These are phyloP conservation scores for Macrophomina pseudophaseolina DNA, from an alignment of 2,329 filamentous ascomycete species.

Conservation along the genomic window DNA sequence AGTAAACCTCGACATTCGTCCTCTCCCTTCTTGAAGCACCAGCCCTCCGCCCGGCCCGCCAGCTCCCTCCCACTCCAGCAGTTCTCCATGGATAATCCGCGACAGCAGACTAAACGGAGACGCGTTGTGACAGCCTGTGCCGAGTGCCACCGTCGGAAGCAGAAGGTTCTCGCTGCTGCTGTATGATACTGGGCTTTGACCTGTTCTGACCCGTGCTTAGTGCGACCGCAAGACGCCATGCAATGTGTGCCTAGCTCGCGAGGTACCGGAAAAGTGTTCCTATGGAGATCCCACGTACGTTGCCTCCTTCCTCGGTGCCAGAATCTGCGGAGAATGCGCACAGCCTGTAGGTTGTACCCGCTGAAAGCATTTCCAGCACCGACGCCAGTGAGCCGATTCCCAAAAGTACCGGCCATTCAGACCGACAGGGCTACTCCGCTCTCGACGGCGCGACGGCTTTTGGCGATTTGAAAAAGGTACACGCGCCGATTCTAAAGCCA, in stretches of 20 bases:
- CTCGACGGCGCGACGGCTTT: slow-evolving; percentile 7
- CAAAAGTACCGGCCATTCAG: slow-evolving; percentile 4
- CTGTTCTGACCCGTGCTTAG: neutral
- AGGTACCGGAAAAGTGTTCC: slow-evolving; percentile 9
- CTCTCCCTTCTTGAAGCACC: neutral
- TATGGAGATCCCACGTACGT: slow-evolving; percentile 2
- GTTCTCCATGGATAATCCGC: neutral
- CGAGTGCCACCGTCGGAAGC: slow-evolving; percentile 17
- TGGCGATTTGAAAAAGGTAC: slow-evolving; percentile 5
- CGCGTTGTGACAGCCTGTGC: slow-evolving; percentile 3
- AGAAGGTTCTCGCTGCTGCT: neutral
- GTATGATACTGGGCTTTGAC: neutral
- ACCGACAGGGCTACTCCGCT: neutral
- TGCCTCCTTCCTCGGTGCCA: too few relatives aligned
- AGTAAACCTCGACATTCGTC: neutral
- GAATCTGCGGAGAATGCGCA: neutral
- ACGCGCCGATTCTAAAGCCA: too few relatives aligned
- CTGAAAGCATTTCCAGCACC: neutral
- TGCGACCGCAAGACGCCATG: slow-evolving; percentile 18
- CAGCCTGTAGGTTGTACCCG: too few relatives aligned
- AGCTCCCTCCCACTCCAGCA: neutral
- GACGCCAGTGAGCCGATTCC: neutral
- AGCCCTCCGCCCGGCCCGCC: neutral
- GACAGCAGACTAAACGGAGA: neutral
- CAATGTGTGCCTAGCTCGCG: slow-evolving; percentile 11